Evolutionary conservation across 1,284 basidiomycete species (phyloP), one percentile per base, ranked within the genome.

Genomic region (Ustilago lituana): DNA sequence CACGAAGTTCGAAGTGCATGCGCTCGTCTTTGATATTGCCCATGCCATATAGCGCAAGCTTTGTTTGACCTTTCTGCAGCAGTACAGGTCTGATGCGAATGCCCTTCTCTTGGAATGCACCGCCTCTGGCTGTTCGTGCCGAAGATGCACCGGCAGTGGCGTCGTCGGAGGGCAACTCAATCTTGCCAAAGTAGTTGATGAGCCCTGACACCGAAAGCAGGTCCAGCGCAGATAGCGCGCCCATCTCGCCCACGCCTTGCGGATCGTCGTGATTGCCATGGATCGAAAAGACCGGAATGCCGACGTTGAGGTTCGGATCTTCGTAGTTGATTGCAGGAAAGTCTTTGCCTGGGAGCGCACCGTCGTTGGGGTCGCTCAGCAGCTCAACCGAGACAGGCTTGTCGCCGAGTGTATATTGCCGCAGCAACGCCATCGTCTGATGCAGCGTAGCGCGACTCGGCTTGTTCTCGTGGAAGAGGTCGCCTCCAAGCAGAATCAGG

Each of bases 211-310:
- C 94, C 1, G 94, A 94, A 5, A 98, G 88, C 43, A 98, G 86
- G 80, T 99, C 95, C 8, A 99, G 87, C 0, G 95, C 94, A 69
- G 93, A 96, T 0, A 99, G 87, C 0, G 95, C 94, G 5, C 95
- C 96, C 85, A 93, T 64, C 37, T 61, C 52, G 12, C 94, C 94
- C 11, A 93, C 90, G 20, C 95, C 96, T 83, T 98, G 96, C 27
- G 96, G 95, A 76, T 99, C 95, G 80, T 99, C 96, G 82, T 99
- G 96, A 80, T 99, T 99, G 37, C 95, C 96, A 78, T 99, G 95
- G 40, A 99, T 98, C 0, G 94, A 97, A 84, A 99, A 99, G 20
- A 98, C 91, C 2, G 96, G 96, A 24, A 96, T 92, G 19, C 88
- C 89, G 49, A 98, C 87, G 78, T 98, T 99, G 58, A 98, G 86